A percentile compares a stretch with the other conserved stretches of the same genome.
These are phyloP conservation scores for Carex sylvatica DNA, from an alignment of 202 grass and related monocot species.

Conservation along the genomic window DNA sequence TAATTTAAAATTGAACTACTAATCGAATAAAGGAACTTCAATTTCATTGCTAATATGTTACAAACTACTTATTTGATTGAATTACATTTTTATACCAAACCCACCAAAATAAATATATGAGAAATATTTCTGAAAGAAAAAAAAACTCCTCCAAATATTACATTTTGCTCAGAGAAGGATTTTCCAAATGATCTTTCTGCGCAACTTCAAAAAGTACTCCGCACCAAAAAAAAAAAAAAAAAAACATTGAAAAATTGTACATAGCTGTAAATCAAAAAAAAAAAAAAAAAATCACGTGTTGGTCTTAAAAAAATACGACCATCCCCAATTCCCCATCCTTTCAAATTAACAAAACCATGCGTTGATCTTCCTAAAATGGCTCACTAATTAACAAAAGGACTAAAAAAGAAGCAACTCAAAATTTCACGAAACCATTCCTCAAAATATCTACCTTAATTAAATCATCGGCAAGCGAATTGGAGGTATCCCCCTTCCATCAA, in stretches of 20 bases:
- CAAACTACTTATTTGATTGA: background rate
- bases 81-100: background rate
- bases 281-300: background rate
- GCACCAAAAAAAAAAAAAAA: background rate
- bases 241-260: background rate
- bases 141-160: background rate
- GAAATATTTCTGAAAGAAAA: background rate
- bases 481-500: background rate
- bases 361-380: background rate
- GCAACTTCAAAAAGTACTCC: background rate
- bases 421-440: background rate
- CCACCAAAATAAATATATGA: background rate
- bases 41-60: background rate
- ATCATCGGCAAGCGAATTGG: background rate
- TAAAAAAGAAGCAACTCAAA: background rate
- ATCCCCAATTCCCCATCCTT: background rate
- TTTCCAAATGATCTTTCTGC: background rate
- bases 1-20: background rate
- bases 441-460: conserved; percentile 6
- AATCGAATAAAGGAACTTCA: background rate
- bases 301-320: conserved; percentile 10
- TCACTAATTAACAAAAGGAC: background rate
- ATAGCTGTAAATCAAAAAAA: background rate
- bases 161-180: background rate
- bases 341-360: background rate